These are phyloP conservation scores for Diaporthe aspalathi DNA, from an alignment of 2,329 filamentous ascomycete species.

Conservation along the genomic window DNA sequence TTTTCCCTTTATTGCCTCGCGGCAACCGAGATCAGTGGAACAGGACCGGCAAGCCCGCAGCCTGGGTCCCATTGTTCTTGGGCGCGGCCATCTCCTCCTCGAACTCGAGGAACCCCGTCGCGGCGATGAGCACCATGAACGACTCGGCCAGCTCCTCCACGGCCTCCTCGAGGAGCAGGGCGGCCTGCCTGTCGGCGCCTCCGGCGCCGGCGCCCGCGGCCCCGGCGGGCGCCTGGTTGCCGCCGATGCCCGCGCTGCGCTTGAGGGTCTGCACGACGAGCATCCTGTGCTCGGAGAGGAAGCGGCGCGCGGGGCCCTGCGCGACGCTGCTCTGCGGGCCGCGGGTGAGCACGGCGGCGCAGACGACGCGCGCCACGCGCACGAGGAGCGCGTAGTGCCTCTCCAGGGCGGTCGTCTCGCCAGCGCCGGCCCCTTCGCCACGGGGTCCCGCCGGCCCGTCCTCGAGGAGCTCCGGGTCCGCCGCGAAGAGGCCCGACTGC, in stretches of 20 bases:
- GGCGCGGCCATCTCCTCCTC: constrained; percentile 37
- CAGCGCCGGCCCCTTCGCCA: constrained; percentile 67
- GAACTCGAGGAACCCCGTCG: constrained; percentile 82
- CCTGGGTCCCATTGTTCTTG: constrained; percentile 24
- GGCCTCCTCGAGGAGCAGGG: constrained; percentile 62
- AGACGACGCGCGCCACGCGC: constrained; percentile 83
- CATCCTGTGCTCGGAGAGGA: constrained; percentile 84
- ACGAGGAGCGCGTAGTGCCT: constrained; percentile 88
- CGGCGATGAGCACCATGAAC: constrained; percentile 83
- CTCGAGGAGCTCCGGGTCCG: constrained; percentile 93
- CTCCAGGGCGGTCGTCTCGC: constrained; percentile 66
- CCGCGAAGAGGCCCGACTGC: constrained; percentile 85
- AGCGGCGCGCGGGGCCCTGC: constrained; percentile 74
- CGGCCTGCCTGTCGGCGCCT: neutral
- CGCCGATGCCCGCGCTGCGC: constrained; percentile 79
- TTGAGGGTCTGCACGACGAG: constrained; percentile 92
- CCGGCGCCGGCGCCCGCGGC: constrained; percentile 44
- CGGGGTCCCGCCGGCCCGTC: constrained; percentile 70
- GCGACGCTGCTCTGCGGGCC: constrained; percentile 88
- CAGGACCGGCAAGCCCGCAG: constrained; percentile 24
- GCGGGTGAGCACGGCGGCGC: constrained; percentile 82
- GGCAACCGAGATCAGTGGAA: constrained; percentile 28
- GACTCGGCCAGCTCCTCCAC: constrained; percentile 85
- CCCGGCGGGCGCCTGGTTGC: no score
- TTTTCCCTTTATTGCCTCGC: neutral